Percentiles rank a stretch among this genome's conserved stretches.
Evolutionary conservation across 2,329 filamentous ascomycete genomes (phyloP).

Genomic region (Cladophialophora exuberans): DNA sequence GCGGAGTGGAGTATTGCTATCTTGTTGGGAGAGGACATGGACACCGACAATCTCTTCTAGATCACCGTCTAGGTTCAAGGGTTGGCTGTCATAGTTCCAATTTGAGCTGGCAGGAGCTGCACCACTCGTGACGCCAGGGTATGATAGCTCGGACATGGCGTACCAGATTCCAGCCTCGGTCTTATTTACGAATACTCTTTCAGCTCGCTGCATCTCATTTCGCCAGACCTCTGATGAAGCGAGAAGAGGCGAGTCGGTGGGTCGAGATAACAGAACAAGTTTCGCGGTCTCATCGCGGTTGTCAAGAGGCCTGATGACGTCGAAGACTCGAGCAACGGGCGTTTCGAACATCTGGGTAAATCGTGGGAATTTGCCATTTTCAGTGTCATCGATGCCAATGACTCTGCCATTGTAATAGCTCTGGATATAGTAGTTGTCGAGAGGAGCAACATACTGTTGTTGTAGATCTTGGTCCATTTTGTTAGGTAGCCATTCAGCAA

Average conservation of each 20-base stretch:
- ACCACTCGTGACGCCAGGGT: conserved; percentile 80
- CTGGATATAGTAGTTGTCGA: conserved; percentile 88
- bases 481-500: conserved; percentile 93
- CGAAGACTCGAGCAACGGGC: conserved; percentile 86
- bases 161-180: conserved; percentile 91
- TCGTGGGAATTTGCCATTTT: conserved; percentile 42
- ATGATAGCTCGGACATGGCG: conserved; percentile 82
- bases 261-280: conserved; percentile 84
- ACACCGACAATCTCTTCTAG: conserved; percentile 64
- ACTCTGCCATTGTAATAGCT: conserved; percentile 83
- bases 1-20: conserved; percentile 55
- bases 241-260: conserved; percentile 61
- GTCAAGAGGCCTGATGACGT: conserved; percentile 75
- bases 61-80: conserved; percentile 28
- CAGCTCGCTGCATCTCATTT: conserved; percentile 54
- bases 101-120: conserved; percentile 54
- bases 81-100: conserved; percentile 28
- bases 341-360: conserved; percentile 72
- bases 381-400: conserved; percentile 74
- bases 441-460: conserved; percentile 75
- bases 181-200: conserved; percentile 81
- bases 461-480: conserved; percentile 86
- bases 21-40: conserved; percentile 62
- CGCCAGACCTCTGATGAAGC: conserved; percentile 23
- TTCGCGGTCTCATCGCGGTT: conserved; percentile 66